A percentile compares a stretch with the other conserved stretches of the same genome.
phyloP scores from a whole-genome alignment of 2,329 filamentous ascomycete species.

The Hirsutella minnesotensis region DNA sequence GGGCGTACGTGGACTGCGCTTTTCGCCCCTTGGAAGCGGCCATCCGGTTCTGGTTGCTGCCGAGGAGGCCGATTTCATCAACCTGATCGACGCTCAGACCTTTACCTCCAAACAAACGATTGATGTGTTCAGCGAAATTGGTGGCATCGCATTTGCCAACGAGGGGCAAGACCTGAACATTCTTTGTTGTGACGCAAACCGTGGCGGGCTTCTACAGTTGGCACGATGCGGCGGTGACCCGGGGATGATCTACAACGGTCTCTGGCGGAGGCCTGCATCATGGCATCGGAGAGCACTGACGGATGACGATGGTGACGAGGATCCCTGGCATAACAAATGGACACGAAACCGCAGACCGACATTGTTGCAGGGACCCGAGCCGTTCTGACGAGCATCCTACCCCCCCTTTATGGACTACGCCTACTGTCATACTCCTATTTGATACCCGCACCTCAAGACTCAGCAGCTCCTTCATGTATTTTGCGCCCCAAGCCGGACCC shows the following conservation, averaged over 20 bases:
- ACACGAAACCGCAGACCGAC: constrained; percentile 2
- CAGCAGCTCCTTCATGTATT: no score
- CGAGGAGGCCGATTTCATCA: constrained; percentile 64
- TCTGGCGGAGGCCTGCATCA: background rate
- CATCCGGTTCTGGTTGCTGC: constrained; percentile 56
- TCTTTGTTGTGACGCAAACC: constrained; percentile 51
- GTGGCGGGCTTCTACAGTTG: constrained; percentile 56
- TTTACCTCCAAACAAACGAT: constrained; percentile 57
- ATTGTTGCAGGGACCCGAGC: constrained; percentile 10
- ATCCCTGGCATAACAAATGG: constrained; percentile 2
- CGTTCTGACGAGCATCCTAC: constrained; percentile 7
- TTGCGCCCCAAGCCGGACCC: no score
- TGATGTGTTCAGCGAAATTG: constrained; percentile 66
- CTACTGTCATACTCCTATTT: no score
- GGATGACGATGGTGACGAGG: constrained; percentile 2
- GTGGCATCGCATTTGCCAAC: constrained; percentile 54
- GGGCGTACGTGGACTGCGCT: constrained; percentile 55
- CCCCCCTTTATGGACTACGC: background rate
- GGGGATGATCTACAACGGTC: constrained; percentile 9
- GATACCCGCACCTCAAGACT: no score
- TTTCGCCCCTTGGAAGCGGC: constrained; percentile 60
- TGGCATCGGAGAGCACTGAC: background rate
- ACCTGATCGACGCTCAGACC: constrained; percentile 55
- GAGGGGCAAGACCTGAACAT: constrained; percentile 58
- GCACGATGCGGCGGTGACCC: constrained; percentile 29